Conservation (phyloP, 2,329 filamentous ascomycete species). For the Periconia macrospinosa region DNA sequence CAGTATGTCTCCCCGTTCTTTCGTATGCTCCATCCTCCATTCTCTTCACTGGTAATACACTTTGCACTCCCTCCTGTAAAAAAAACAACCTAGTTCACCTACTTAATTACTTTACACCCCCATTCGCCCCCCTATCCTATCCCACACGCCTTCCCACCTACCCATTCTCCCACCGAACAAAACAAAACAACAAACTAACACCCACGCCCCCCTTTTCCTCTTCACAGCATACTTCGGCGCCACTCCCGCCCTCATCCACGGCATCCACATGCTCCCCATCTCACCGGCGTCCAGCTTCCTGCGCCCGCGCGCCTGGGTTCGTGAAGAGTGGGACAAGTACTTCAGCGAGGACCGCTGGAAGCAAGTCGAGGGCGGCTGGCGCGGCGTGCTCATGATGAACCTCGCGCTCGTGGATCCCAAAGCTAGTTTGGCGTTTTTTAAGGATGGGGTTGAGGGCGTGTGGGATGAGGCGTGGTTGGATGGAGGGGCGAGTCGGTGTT, state of each 20-base stretch:
- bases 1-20: constrained; percentile 74
- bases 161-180: background rate
- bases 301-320: constrained; percentile 70
- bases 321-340: constrained; percentile 66
- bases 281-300: constrained; percentile 69
- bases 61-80: too few relatives aligned
- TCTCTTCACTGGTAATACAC: constrained; percentile 62
- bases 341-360: constrained; percentile 53
- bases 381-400: constrained; percentile 81
- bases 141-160: too few relatives aligned
- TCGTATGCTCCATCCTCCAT: constrained; percentile 71
- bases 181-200: background rate
- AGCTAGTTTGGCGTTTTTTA: constrained; percentile 75
- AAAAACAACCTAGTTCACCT: constrained; percentile 67
- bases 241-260: constrained; percentile 66
- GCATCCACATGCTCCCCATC: constrained; percentile 83
- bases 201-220: background rate
- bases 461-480: constrained; percentile 68
- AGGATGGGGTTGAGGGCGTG: constrained; percentile 55
- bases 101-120: constrained; percentile 54
- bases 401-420: constrained; percentile 74
- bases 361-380: constrained; percentile 74
- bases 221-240: constrained; percentile 70
- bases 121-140: background rate
- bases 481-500: constrained; percentile 64